Conservation (phyloP, 257 asterid genomes). For the Primulina eburnea region DNA sequence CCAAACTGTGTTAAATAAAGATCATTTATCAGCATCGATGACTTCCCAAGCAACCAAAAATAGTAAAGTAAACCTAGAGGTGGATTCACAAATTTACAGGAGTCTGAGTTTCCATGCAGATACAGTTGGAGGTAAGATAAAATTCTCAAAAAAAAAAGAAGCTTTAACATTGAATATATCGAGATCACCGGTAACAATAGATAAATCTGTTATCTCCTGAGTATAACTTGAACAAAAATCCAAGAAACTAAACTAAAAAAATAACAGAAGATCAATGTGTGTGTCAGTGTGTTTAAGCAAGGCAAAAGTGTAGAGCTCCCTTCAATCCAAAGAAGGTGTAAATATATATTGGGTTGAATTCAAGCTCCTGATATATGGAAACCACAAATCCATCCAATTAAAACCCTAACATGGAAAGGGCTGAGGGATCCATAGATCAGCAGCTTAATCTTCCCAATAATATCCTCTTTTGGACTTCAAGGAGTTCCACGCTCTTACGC, state of each 20-base stretch:
- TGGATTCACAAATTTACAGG: conserved; percentile 3
- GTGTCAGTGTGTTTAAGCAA: neutral
- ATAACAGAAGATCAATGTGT: no score
- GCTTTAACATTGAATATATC: neutral
- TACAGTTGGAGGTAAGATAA: conserved; percentile 11
- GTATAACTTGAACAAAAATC: neutral
- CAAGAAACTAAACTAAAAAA: neutral
- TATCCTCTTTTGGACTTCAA: conserved; percentile 85
- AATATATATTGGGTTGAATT: conserved; percentile 40
- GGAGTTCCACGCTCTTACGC: conserved; percentile 80
- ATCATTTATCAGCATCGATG: neutral
- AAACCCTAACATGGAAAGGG: conserved; percentile 36
- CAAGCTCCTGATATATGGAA: conserved; percentile 86
- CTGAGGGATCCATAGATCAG: conserved; percentile 83
- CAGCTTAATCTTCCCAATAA: conserved; percentile 65
- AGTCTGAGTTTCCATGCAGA: conserved; percentile 1
- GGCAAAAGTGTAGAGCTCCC: conserved; percentile 73
- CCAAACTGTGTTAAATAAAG: neutral
- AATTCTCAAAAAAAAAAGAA: no score
- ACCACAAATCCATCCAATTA: conserved; percentile 66
- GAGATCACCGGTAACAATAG: no score
- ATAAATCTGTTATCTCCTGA: neutral
- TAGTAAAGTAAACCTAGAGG: conserved; percentile 33
- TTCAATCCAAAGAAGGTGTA: conserved; percentile 85
- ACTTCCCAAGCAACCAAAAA: conserved; percentile 35